Evolutionary conservation across 495 filamentous ascomycete genomes (phyloP).

Genomic region (Neurospora sp.): DNA sequence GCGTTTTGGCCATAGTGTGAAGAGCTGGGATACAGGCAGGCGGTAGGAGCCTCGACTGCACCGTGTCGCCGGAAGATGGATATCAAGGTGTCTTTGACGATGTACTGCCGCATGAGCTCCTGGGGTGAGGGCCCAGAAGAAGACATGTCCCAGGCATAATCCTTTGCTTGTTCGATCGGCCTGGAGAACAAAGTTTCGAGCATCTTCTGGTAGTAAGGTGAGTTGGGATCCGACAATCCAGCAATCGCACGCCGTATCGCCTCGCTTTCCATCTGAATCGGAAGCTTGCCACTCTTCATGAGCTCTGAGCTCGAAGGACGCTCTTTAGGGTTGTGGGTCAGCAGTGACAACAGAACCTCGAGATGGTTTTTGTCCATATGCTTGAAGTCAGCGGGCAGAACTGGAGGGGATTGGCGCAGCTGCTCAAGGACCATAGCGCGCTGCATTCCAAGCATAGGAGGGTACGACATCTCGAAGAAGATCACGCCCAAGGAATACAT

Average conservation of each 20-base stretch:
- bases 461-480: slow-evolving; percentile 94
- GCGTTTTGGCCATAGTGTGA: slow-evolving; percentile 55
- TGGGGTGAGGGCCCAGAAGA: slow-evolving; percentile 39
- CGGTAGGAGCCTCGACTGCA: slow-evolving; percentile 68
- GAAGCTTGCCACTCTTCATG: slow-evolving; percentile 76
- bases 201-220: slow-evolving; percentile 84
- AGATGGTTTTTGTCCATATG: slow-evolving; percentile 60
- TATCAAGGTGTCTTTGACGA: slow-evolving; percentile 65
- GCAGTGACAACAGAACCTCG: slow-evolving; percentile 66
- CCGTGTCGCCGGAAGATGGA: slow-evolving; percentile 86
- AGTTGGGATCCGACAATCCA: slow-evolving; percentile 68
- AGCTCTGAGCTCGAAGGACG: slow-evolving; percentile 81
- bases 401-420: slow-evolving; percentile 56
- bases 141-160: slow-evolving; percentile 78
- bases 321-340: slow-evolving; percentile 70
- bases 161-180: slow-evolving; percentile 61
- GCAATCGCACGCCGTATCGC: slow-evolving; percentile 73
- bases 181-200: slow-evolving; percentile 72
- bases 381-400: slow-evolving; percentile 65
- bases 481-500: slow-evolving; percentile 98
- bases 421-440: slow-evolving; percentile 62
- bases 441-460: slow-evolving; percentile 78
- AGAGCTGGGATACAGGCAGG: slow-evolving; percentile 71
- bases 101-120: slow-evolving; percentile 58
- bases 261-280: slow-evolving; percentile 85